Conservation (phyloP, 345 rosid genomes). For the Bruguiera parviflora region DNA sequence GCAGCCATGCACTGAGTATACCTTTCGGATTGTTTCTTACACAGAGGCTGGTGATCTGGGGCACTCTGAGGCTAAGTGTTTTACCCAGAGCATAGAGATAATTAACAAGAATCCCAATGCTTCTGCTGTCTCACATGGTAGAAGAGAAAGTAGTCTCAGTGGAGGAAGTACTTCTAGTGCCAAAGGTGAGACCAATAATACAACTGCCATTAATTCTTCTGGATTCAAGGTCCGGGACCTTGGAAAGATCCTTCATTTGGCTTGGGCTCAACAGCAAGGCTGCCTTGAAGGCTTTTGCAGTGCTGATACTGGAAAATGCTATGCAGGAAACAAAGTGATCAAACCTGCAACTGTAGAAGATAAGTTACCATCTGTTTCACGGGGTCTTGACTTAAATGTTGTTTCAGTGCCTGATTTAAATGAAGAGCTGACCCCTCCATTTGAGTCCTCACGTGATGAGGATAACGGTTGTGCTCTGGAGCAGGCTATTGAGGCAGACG, state of each 20-base stretch:
- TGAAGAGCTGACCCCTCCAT: slow-evolving; percentile 79
- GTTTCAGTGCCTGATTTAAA: slow-evolving; percentile 88
- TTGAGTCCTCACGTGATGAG: slow-evolving; percentile 81
- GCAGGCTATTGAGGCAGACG: slow-evolving; percentile 56
- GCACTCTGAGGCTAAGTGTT: slow-evolving; percentile 66
- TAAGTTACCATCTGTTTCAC: slow-evolving; percentile 46
- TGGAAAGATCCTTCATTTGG: slow-evolving; percentile 58
- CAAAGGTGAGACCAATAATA: slow-evolving; percentile 29
- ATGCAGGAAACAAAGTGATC: slow-evolving; percentile 38
- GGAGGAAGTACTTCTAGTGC: slow-evolving; percentile 43
- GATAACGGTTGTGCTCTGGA: slow-evolving; percentile 65
- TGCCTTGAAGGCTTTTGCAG: slow-evolving; percentile 60
- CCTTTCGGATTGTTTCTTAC: slow-evolving; percentile 55
- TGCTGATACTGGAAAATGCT: slow-evolving; percentile 53
- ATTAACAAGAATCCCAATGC: slow-evolving; percentile 42
- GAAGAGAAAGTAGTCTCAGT: slow-evolving; percentile 30
- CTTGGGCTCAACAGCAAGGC: slow-evolving; percentile 75
- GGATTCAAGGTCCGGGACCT: slow-evolving; percentile 75
- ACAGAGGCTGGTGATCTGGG: slow-evolving; percentile 54
- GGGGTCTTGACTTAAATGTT: slow-evolving; percentile 71
- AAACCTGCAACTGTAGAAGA: slow-evolving; percentile 36
- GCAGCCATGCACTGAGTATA: slow-evolving; percentile 82
- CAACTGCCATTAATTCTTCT: slow-evolving; percentile 36
- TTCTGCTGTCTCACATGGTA: slow-evolving; percentile 20
- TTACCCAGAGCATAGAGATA: slow-evolving; percentile 65